Evolutionary conservation across 768 basidiomycete species (phyloP), one percentile per base, ranked within the genome.

Genomic region (Tylopilus felleus): DNA sequence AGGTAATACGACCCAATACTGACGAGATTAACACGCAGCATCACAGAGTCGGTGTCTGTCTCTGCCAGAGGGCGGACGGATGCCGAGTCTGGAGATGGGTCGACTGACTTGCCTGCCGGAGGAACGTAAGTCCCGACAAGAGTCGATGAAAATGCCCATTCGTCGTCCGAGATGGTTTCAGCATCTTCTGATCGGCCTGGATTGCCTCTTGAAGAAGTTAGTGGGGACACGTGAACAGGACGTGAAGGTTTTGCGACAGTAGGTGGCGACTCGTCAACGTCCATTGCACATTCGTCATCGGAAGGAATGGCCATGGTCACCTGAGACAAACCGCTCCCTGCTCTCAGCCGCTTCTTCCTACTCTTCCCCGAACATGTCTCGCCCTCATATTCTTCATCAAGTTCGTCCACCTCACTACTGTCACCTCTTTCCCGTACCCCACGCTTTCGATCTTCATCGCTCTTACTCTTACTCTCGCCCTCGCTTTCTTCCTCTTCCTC

Each of bases 201-300:
- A 2, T 40, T 27, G 8, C 42, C 54, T 17, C 28, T 36, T 9
- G 19, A 7, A n/a, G 38, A 39, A 2, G 47, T 36, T 33, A 47
- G 55, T 22, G 48, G 38, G 10, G 23, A 27, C 4, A 27, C 19
- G 12, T 14, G 14, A 33, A 28, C 45, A 12, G 8, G 17, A 8
- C 22, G 57, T 5, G 52, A 49, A 8, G 58, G 35, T 58, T 61
- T 38, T 51, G 47, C 4, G 39, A 70, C 54, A 36, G 61, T 59
- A n/a, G 70, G 53, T 14, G 68, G 7, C 0, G 55, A 28, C 22
- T 49, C 49, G 25, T 69, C 68, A 5, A 71, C 38, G 12, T 67
- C 67, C 61, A 71, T 71, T 8, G 49, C 53, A 25, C 6, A 9
- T 38, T 69, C 68, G 27, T 65, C 67, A 41, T 71, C 63, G 10